Conservation (phyloP, 2,329 filamentous ascomycete genomes). For the Trichoderma hamatum region DNA sequence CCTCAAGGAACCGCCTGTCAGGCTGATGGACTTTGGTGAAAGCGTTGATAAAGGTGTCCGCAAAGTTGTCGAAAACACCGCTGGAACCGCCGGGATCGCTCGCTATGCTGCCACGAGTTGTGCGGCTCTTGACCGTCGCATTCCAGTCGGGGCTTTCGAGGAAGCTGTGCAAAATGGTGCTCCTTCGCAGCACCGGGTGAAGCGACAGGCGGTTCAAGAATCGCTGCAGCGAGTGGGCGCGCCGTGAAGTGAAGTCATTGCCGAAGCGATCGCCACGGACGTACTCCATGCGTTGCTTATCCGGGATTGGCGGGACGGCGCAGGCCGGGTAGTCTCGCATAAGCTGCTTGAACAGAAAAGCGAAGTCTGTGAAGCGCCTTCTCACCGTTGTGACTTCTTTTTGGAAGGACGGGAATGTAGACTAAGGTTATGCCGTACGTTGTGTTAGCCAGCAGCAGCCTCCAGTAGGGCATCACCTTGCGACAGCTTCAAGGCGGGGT, state of each 20-base stretch:
- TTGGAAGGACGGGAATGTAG: slow-evolving; percentile 91
- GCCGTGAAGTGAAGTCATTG: slow-evolving; percentile 83
- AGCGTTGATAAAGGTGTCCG: slow-evolving; percentile 94
- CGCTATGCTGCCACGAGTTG: slow-evolving; percentile 62
- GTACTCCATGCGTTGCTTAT: slow-evolving; percentile 99
- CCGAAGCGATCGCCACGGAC: slow-evolving; percentile 96
- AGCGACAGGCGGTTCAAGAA: slow-evolving; percentile 85
- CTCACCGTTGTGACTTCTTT: slow-evolving; percentile 77
- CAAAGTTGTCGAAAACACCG: slow-evolving; percentile 91
- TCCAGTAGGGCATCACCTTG: not conserved
- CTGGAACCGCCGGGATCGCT: slow-evolving; percentile 53
- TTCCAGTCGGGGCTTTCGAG: slow-evolving; percentile 97
- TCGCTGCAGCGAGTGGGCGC: slow-evolving; percentile 86
- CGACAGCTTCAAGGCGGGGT: not conserved
- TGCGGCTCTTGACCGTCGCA: slow-evolving; percentile 83
- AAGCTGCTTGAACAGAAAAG: slow-evolving; percentile 92
- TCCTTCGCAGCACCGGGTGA: slow-evolving; percentile 85
- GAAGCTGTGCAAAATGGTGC: slow-evolving; percentile 82
- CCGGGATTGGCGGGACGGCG: slow-evolving; percentile 90
- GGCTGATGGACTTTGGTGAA: slow-evolving; percentile 97
- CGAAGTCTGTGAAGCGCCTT: slow-evolving; percentile 95
- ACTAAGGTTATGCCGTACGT: slow-evolving; percentile 54
- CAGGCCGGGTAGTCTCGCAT: slow-evolving; percentile 85
- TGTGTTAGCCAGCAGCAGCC: not conserved
- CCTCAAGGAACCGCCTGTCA: slow-evolving; percentile 91